Evolutionary conservation across 305 asterid species (phyloP), one percentile per base, ranked within the genome.

Genomic region (Plantago coronopus): DNA sequence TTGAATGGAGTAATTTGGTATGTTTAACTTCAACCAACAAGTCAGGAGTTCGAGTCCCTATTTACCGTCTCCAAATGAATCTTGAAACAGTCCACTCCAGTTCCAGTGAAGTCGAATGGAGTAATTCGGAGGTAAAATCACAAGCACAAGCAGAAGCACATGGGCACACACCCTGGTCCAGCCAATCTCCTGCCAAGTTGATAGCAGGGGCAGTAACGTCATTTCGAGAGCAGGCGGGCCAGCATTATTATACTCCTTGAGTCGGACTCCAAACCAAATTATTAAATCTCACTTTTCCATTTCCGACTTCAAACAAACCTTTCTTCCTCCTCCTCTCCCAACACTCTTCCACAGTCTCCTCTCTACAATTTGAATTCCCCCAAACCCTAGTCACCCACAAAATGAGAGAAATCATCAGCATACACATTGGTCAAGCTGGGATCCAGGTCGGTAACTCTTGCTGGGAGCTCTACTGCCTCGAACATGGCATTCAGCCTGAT

Each of bases 391-490:
- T 15, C 13, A 48, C 3, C 3, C 10, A 17, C 2, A 27, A 67
- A 53, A 77, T 77, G 83, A 68, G 83, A 74, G 83, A 77, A 45
- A 77, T 77, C 29, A 77, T 77, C n/a, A 77, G 83, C 71, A 62
- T 77, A 15, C 83, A 77, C 55, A 77, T 77, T 12, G 83, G 83
- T 15, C 83, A 77, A 54, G 83, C 83, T 0, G 83, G 83, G 48
- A 77, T 77, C 69, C 83, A 77, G 66, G 83, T 77, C 6, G 83
- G 83, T 31, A 77, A 77, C 61, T 74, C 83, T 0, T 77, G 82
- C 48, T 76, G 81, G 81, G 81, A 76, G 62, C 75, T 76, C 40
- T 76, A 76, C 55, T 76, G 81, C 67, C 81, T 76, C 54, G 81
- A 76, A 64, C 81, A 76, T 68, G 81, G 78, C 71, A 76, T 76